Base-by-base conservation (phyloP, 169 alveolate species). In the Cardiosporidium cionae region DNA sequence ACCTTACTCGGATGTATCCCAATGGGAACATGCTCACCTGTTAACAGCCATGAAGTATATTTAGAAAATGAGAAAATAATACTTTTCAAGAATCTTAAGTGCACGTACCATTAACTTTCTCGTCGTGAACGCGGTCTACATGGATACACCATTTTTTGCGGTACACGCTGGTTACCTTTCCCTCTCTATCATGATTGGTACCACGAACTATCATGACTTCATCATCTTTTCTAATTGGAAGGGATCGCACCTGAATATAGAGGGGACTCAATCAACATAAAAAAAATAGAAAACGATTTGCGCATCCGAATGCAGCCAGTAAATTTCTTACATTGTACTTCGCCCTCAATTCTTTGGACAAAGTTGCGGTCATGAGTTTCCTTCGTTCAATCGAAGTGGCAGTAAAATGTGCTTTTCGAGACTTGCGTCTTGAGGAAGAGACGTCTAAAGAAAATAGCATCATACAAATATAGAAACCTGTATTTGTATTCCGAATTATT, bases 211-310 rank as follows among this genome's bases (percentile, higher is more conserved):
- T 93, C 91, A 92, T 94, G 70, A 97, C 99, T 78, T 94, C 98
- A 79, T 97, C 99, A 69, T 97, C 99, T 86, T 95, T 96, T 80
- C 98, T 92, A 68, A 97, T 92, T 72, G 99, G 99, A 72, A 97
- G 88, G 3, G 99, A 90, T 76, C 98, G 94, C 67, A 89, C 93
- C 87, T 88, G 73, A 27, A n/a, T 31, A 36, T 23, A 71, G 22
- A 28, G n/a, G 7, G 28, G n/a, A 35, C 65, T 29, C 16, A 34
- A 22, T 28, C 36, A 6, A 9, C 33, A 22, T 36, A 3, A n/a
- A 5, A 73, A 34, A 33, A n/a, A 33, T 31, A 1, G 2, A 28
- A 5, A 0, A 23, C 7, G 23, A 33, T 4, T 27, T 32, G 33
- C 4, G 44, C 25, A 68, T 2, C 1, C 7, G 33, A 44, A 44